Conservation (phyloP, 345 rosid genomes). For the Rhizophora mangle region DNA sequence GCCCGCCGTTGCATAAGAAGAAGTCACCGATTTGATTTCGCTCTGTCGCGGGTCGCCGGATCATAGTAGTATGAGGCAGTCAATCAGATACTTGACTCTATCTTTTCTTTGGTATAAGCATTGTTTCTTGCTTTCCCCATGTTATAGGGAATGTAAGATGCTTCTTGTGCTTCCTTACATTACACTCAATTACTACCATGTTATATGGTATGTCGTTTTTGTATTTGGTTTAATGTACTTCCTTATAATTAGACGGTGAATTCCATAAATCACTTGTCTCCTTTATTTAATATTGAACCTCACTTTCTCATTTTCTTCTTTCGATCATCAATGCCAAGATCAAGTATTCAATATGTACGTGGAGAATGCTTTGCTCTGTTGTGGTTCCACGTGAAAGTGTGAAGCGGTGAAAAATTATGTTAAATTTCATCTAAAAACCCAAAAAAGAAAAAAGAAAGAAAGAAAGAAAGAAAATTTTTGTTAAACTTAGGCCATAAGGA, state of each 20-base stretch:
- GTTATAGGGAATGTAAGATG: conserved; percentile 23
- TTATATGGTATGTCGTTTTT: conserved; percentile 15
- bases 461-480: too few relatives aligned
- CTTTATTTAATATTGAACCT: background rate
- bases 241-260: conserved; percentile 12
- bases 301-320: background rate
- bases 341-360: too few relatives aligned
- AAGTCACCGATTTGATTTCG: background rate
- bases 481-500: too few relatives aligned
- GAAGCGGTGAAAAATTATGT: too few relatives aligned
- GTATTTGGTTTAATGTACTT: conserved; percentile 8
- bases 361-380: too few relatives aligned
- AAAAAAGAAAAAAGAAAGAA: too few relatives aligned
- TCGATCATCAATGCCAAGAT: too few relatives aligned
- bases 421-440: too few relatives aligned
- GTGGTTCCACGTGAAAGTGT: too few relatives aligned
- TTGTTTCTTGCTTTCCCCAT: conserved; percentile 29
- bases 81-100: conserved; percentile 32
- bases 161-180: conserved; percentile 27
- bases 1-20: conserved; percentile 76
- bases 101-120: conserved; percentile 1
- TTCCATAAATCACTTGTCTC: background rate
- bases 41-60: background rate
- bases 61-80: conserved; percentile 14
- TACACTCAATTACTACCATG: conserved; percentile 22